Base-by-base conservation (phyloP, 768 basidiomycete genomes). In the Suillus subluteus region DNA sequence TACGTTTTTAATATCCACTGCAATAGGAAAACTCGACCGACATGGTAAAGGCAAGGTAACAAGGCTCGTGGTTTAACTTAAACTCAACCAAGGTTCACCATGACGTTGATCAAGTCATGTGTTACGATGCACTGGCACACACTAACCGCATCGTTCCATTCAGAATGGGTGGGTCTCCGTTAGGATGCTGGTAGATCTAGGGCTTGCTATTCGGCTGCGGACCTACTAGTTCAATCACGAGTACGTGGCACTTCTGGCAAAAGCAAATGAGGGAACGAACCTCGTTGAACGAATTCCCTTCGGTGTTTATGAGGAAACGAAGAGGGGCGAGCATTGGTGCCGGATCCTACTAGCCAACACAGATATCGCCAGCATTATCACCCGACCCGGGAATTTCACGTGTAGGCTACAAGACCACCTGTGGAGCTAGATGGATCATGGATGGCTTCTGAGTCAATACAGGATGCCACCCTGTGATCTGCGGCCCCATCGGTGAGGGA, bases 261-360 rank as follows among this genome's bases (percentile, higher is more conserved):
- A 41, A 30, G 41, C 1, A 43, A 61, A 61, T 43, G 59, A 43
- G 59, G 59, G 41, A 40, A 61, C 13, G 26, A 30, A 61, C 59
- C 41, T 32, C 40, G 38, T 16, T 26, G 40, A 41, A 59, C 23
- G 18, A 32, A 43, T 61, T 61, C 59, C 41, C 12, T 61, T 61
- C 59, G 59, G 59, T 61, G 59, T 61, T 61, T 61, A 32, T 43
- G 59, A 43, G 59, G 59, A 61, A 30, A 61, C 41, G 59, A 61
- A 61, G 59, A 43, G 41, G 59, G 59, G 26, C 26, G 41, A 44
- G 26, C 59, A 41, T 30, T 61, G 26, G 30, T 44, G 41, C 38
- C 55, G 32, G 55, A 12, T n/a, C 55, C 54, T 55, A 30, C 59
- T 61, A 32, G 43, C 41, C 9, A 43, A 61, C 26, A 43, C 30